phyloP scores from a whole-genome alignment of 331 rosid genomes.

The Quercus lobata region DNA sequence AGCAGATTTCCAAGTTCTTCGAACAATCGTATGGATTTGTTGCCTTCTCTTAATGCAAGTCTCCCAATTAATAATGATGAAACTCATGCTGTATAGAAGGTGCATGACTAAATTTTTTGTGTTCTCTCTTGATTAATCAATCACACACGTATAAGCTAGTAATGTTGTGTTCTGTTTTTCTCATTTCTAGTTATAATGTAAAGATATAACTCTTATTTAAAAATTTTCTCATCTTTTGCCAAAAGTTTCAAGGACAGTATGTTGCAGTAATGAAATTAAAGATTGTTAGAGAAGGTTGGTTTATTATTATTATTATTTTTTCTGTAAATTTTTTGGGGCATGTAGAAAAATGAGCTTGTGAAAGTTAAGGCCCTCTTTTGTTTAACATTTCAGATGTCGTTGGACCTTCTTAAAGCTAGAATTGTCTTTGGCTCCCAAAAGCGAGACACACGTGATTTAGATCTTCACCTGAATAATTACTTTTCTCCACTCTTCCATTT shows the following conservation, averaged over 20 bases:
- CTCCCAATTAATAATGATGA: slow-evolving; percentile 6
- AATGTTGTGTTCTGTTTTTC: not conserved
- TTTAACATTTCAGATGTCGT: not conserved
- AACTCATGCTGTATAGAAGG: slow-evolving; percentile 4
- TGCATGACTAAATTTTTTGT: not conserved
- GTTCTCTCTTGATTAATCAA: not conserved
- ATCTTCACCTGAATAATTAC: not conserved
- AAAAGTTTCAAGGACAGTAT: not conserved
- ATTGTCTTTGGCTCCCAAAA: not conserved
- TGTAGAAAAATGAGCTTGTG: not conserved
- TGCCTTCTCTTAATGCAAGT: slow-evolving; percentile 27
- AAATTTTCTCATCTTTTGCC: not conserved
- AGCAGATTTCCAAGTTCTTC: slow-evolving; percentile 40
- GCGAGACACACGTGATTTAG: not conserved
- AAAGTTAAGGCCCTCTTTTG: not conserved
- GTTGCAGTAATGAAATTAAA: not conserved
- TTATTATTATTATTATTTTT: too few relatives aligned
- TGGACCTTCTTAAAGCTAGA: not conserved
- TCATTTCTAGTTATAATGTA: not conserved
- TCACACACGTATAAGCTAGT: not conserved
- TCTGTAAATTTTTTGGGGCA: not conserved
- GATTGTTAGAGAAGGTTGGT: not conserved
- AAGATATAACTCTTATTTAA: not conserved
- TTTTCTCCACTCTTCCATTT: not conserved
- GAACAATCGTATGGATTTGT: slow-evolving; percentile 16